Evolutionary conservation across 106 monocot genomes (phyloP).

Genomic region (Allium sativum): DNA sequence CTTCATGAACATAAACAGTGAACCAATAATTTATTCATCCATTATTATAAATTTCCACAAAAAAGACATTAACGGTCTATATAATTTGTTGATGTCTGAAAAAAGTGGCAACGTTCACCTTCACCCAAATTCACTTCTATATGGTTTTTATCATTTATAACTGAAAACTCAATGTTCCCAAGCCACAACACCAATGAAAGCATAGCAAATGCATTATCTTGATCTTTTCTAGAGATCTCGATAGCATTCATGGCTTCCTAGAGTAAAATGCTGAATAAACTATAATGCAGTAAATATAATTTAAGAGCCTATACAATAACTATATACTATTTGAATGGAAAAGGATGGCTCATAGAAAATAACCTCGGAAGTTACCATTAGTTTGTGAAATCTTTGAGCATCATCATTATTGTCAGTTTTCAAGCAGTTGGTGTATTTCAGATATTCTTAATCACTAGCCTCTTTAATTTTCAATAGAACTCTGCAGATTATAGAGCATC

Average conservation of each 20-base stretch:
- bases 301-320: not conserved
- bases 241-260: conserved; percentile 40
- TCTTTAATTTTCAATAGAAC: conserved; percentile 32
- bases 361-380: too few species aligned
- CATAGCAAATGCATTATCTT: conserved; percentile 35
- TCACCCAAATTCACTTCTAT: conserved; percentile 33
- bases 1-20: too few species aligned
- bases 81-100: too few species aligned
- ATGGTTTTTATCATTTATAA: conserved; percentile 38
- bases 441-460: conserved; percentile 39
- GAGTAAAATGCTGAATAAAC: not conserved
- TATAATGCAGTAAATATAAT: not conserved
- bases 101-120: too few species aligned
- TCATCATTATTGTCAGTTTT: conserved; percentile 33
- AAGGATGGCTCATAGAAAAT: too few species aligned
- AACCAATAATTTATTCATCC: too few species aligned
- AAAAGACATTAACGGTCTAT: too few species aligned
- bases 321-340: not conserved
- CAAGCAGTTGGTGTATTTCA: conserved; percentile 44
- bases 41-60: too few species aligned
- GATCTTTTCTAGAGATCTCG: conserved; percentile 40
- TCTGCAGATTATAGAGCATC: conserved; percentile 26
- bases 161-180: conserved; percentile 42
- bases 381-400: conserved; percentile 35
- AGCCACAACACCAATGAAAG: conserved; percentile 50